Evolutionary conservation across 1,284 basidiomycete genomes (phyloP), one percentile per base, ranked within the genome.

Genomic region (Neonothopanus nambi): DNA sequence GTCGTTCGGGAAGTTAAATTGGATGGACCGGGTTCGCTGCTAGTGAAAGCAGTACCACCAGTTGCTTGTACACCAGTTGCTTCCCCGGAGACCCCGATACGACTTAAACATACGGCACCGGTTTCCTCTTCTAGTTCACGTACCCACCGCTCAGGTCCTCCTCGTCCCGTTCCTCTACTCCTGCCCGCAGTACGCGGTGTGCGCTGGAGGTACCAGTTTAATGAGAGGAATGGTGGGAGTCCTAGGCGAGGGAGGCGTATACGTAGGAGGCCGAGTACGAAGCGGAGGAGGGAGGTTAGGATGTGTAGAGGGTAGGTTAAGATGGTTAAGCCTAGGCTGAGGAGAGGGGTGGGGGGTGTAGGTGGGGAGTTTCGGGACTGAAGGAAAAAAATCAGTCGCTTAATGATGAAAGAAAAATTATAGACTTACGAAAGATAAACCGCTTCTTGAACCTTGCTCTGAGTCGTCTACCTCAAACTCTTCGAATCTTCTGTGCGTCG

Each of bases 81-180:
- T 37, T 58, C 57, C 51, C 62, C 54, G 33, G 65, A 56, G 47
- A 50, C 56, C 53, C 64, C 71, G 11, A 69, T 65, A 1, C 75
- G 70, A 23, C 77, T 75, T 39, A 85, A 67, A 53, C 76, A 81
- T 4, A 85, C 68, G 0, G 87, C 89, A 2, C 90, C 90, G 0
- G 89, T 91, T 65, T 90, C 86, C 57, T 91, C 89, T 65, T 93
- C 90, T 3, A 93, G 75, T 24, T 85, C 80, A 17, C 83, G 78
- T 12, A 93, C 76, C 87, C 89, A 92, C 26, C 84, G 76, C 55
- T 89, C 88, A 0, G 83, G 76, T 0, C 81, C 82, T 8, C 79
- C 75, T 12, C 74, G 73, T 12, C 75, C 71, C 53, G 47, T 39
- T n/a, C 12, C 21, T 18, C 48, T 15, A n/a, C 47, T 36, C 13